phyloP scores from a whole-genome alignment of 306 rosid genomes.

The Clitoria ternatea region DNA sequence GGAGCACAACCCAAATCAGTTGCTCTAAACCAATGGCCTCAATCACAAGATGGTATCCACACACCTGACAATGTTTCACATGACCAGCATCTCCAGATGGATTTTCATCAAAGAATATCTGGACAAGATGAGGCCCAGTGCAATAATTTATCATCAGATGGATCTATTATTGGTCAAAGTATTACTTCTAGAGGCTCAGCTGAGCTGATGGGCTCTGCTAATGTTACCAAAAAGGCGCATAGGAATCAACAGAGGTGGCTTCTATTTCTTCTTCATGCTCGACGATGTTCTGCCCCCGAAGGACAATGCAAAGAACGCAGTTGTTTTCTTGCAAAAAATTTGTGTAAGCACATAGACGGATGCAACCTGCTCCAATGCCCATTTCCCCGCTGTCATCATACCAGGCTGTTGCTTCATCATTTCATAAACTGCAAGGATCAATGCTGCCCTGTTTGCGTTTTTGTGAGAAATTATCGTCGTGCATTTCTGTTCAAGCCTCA shows the following conservation, averaged over 20 bases:
- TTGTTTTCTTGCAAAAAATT: conserved; percentile 60
- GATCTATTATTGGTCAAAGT: conserved; percentile 56
- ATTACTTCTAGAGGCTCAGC: conserved; percentile 42
- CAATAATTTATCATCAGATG: conserved; percentile 74
- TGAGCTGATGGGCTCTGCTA: conserved; percentile 37
- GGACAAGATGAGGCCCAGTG: conserved; percentile 78
- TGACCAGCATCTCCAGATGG: conserved; percentile 38
- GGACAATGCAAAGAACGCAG: conserved; percentile 67
- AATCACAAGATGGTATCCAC: conserved; percentile 36
- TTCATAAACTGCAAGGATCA: conserved; percentile 55
- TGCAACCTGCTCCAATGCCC: conserved; percentile 46
- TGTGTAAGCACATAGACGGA: conserved; percentile 68
- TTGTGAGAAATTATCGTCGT: conserved; percentile 52
- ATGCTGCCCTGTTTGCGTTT: conserved; percentile 85
- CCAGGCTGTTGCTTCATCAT: conserved; percentile 68
- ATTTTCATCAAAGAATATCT: conserved; percentile 46
- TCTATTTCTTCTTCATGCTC: conserved; percentile 84
- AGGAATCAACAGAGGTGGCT: conserved; percentile 91
- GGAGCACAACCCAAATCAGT: conserved; percentile 60
- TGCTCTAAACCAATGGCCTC: conserved; percentile 37
- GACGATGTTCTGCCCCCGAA: conserved; percentile 68
- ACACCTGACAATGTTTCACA: conserved; percentile 26
- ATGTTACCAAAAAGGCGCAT: conserved; percentile 32
- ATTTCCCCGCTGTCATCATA: conserved; percentile 64
- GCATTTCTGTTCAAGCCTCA: conserved; percentile 35